Conservation (phyloP, 345 rosid genomes). For the Pistacia vera region DNA sequence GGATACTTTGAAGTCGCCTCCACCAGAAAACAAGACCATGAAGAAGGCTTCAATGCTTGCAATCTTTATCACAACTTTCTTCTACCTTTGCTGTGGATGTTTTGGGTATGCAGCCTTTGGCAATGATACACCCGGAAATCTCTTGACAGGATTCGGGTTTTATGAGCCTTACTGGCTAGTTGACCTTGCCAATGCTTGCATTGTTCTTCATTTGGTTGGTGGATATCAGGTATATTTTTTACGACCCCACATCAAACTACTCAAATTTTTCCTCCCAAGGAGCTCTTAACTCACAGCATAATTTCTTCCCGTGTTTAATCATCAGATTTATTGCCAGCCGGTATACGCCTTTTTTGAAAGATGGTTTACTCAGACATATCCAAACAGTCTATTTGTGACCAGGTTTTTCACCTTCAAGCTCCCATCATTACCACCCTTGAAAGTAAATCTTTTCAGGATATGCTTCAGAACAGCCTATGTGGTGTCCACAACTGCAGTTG, state of each 20-base stretch:
- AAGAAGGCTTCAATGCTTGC: conserved; percentile 40
- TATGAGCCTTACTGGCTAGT: conserved; percentile 51
- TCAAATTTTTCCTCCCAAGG: not conserved
- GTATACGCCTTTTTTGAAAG: conserved; percentile 62
- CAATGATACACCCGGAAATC: conserved; percentile 39
- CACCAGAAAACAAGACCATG: conserved; percentile 52
- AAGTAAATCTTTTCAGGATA: conserved; percentile 39
- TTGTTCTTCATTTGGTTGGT: conserved; percentile 51
- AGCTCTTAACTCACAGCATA: not conserved
- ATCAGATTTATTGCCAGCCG: conserved; percentile 68
- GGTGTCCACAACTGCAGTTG: conserved; percentile 38
- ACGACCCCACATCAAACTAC: not conserved
- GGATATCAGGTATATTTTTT: conserved; percentile 51
- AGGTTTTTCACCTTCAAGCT: conserved; percentile 33
- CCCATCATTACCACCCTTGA: conserved; percentile 35
- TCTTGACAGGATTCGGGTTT: conserved; percentile 45
- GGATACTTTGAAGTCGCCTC: conserved; percentile 49
- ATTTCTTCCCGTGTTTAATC: not conserved
- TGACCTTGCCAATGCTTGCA: conserved; percentile 49
- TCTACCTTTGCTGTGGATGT: conserved; percentile 46
- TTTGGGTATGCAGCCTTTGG: conserved; percentile 53
- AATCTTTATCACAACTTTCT: conserved; percentile 38
- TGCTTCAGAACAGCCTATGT: conserved; percentile 52
- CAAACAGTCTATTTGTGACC: conserved; percentile 41
- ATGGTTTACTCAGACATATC: conserved; percentile 44